Conservation (phyloP, 176 grass and related monocot species). For the Triticum timopheevii region DNA sequence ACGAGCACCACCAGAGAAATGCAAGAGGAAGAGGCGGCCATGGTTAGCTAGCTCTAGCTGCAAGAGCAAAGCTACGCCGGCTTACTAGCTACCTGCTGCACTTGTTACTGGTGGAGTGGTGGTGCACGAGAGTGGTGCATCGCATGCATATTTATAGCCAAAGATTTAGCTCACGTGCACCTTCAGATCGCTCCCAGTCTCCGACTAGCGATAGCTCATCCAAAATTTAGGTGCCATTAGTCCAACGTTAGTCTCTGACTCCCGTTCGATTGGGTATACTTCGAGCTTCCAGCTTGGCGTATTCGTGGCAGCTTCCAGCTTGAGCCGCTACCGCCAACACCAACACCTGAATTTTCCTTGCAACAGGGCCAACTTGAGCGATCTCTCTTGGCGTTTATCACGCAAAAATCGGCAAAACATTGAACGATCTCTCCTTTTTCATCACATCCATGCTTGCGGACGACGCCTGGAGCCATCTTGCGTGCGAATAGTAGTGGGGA, state of each 20-base stretch:
- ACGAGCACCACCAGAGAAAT: neutral
- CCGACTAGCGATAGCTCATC: neutral
- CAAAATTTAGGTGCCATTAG: neutral
- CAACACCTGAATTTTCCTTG: neutral
- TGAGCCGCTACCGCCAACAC: neutral
- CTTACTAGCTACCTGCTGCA: too few relatives aligned
- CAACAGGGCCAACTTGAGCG: neutral
- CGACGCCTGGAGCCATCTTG: too few relatives aligned
- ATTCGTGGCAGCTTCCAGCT: neutral
- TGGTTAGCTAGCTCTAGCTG: neutral
- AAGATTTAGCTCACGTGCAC: neutral
- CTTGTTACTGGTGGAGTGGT: neutral
- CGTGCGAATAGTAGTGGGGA: too few relatives aligned
- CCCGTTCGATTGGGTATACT: too few relatives aligned
- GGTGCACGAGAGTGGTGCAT: neutral
- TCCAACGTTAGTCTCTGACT: neutral
- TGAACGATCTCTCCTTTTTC: too few relatives aligned
- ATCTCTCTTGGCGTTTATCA: neutral
- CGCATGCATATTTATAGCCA: constrained; percentile 42
- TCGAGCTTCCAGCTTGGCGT: too few relatives aligned
- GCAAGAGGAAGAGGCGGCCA: neutral
- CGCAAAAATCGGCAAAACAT: too few relatives aligned
- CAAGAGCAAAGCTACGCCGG: neutral
- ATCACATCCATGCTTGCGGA: too few relatives aligned
- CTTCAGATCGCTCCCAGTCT: neutral